Evolutionary conservation across 2,329 filamentous ascomycete genomes (phyloP), one percentile per base, ranked within the genome.

Genomic region (Fusarium tupiense): DNA sequence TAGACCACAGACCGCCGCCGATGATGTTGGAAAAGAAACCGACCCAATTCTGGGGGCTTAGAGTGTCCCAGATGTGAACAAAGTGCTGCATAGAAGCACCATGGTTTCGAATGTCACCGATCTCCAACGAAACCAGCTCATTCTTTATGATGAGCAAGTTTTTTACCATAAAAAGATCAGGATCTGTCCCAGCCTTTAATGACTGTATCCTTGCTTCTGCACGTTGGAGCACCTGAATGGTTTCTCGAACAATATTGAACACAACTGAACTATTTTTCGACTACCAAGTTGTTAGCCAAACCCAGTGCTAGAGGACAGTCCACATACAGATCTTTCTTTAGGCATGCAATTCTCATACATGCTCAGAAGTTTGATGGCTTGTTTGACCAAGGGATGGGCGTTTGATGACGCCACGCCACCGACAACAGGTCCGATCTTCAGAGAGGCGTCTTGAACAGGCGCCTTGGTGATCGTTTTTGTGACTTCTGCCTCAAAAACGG

Each of bases 71-170:
- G 46, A 92, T 91, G 70, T 89, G 89, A 22, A 86, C 84, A 77
- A 92, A 91, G 77, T 92, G 90, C 75, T 91, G 89, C 85, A 90
- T 87, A 10, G 82, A 81, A 33, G 76, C 67, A 19, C 80, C 69
- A 50, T 88, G 85, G 63, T 87, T 88, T 67, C 89, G 85, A 22
- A 91, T 87, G 74, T 91, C 90, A 59, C 90, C 95, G 75, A 99
- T 98, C 84, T 99, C 96, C 71, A 99, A 95, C 16, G 95, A 95
- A 33, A 99, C 91, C 59, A 99, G 93, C 81, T 98, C 94, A 80
- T 98, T 97, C 83, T 98, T 98, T 59, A 99, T 89, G 57, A 98
- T 92, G 57, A 99, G 92, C 5, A 99, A 88, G 81, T 99, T 98
- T 77, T 96, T 96, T 77, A 99, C 92, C 79, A 98, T 91, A 83